Conservation (phyloP, 352 stramenopile genomes). For the Pythium sukuiense region DNA sequence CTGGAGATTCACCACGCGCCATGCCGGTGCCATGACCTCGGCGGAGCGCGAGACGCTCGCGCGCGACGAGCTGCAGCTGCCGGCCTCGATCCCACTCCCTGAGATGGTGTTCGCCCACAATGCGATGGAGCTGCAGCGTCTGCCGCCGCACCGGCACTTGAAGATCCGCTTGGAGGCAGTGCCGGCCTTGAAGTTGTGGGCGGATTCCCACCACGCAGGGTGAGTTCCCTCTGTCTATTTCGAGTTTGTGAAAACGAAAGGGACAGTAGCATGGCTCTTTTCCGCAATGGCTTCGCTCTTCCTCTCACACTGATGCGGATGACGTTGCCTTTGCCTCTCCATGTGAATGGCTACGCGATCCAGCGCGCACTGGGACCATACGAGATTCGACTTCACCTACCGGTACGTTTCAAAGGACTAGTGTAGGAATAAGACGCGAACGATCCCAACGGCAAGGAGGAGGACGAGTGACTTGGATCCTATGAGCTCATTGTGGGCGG, state of each 20-base stretch:
- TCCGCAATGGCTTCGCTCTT: not conserved
- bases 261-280: not conserved
- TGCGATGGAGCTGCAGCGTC: constrained; percentile 24
- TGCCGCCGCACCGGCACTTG: constrained; percentile 11
- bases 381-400: constrained; percentile 64
- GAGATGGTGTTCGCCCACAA: constrained; percentile 62
- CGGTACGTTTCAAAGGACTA: no score
- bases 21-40: constrained; percentile 46
- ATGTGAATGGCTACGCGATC: not conserved
- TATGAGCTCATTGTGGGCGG: not conserved
- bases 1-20: constrained; percentile 45
- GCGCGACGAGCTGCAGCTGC: constrained; percentile 31
- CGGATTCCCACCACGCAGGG: constrained; percentile 25
- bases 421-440: constrained; percentile 1
- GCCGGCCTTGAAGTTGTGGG: constrained; percentile 48
- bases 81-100: constrained; percentile 40
- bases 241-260: no score
- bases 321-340: not conserved
- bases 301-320: not conserved
- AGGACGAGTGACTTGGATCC: not conserved
- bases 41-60: constrained; percentile 33
- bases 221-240: not conserved
- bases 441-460: not conserved
- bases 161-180: constrained; percentile 43
- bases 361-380: constrained; percentile 33